A percentile compares a stretch with the other conserved stretches of the same genome.
Evolutionary conservation across 805 yeast genomes (phyloP).

Genomic region (Lipomyces chichibuensis): DNA sequence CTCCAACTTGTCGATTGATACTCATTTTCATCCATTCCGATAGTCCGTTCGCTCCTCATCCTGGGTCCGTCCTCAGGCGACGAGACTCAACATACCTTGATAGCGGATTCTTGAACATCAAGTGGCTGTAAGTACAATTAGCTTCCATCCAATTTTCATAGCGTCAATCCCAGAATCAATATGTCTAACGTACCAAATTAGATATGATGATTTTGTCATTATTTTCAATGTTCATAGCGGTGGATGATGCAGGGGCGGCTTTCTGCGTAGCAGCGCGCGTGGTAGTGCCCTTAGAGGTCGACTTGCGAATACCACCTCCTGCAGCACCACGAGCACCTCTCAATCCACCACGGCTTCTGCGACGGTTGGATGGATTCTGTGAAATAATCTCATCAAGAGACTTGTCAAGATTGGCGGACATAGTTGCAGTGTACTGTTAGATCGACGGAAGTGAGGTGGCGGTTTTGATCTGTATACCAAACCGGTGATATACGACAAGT

Average conservation of each 20-base stretch:
- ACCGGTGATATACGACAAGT: background rate
- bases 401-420: constrained; percentile 86
- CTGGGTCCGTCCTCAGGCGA: constrained; percentile 22
- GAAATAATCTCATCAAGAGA: constrained; percentile 94
- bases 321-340: constrained; percentile 21
- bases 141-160: background rate
- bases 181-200: constrained; percentile 54
- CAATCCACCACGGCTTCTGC: constrained; percentile 33
- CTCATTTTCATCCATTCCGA: constrained; percentile 5
- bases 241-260: constrained; percentile 41
- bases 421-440: constrained; percentile 40
- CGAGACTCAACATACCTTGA: constrained; percentile 69
- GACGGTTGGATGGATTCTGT: constrained; percentile 48
- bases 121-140: constrained; percentile 53
- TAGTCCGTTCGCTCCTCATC: constrained; percentile 4
- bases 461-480: background rate
- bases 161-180: background rate
- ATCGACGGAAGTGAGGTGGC: background rate
- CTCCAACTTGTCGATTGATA: constrained; percentile 1
- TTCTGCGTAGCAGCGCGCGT: constrained; percentile 41
- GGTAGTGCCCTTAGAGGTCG: constrained; percentile 37
- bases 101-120: constrained; percentile 81
- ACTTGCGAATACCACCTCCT: constrained; percentile 41
- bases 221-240: constrained; percentile 53
- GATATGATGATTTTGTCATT: constrained; percentile 78